Conservation (phyloP, 345 rosid species). For the Sonneratia caseolaris region DNA sequence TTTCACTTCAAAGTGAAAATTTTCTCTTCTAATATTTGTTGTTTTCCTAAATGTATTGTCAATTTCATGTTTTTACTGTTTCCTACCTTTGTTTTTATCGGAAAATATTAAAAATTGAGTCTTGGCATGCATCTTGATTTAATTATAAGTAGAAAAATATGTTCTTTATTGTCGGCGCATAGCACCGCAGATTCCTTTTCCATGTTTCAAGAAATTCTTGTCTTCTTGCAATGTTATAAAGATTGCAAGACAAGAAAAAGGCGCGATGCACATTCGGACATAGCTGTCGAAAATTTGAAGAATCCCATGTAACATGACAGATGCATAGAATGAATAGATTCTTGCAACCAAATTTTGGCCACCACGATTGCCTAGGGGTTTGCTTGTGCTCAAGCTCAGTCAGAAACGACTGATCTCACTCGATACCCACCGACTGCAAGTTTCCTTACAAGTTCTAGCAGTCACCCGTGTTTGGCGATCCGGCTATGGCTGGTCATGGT, state of each 20-base stretch:
- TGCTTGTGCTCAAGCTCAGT: neutral
- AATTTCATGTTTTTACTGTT: too few relatives aligned
- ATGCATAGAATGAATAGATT: neutral
- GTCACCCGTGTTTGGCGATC: neutral
- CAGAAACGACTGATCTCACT: too few relatives aligned
- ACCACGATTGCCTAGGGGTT: neutral
- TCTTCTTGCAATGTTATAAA: neutral
- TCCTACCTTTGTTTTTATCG: too few relatives aligned
- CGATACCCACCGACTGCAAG: neutral
- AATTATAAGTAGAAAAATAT: too few relatives aligned
- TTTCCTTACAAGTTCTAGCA: neutral
- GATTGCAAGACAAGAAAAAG: neutral
- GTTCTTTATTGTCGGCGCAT: too few relatives aligned
- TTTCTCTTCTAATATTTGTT: neutral
- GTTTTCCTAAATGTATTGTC: too few relatives aligned
- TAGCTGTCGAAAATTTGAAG: neutral
- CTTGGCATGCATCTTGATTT: too few relatives aligned
- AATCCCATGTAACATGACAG: neutral
- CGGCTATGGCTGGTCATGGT: neutral
- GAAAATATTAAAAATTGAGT: too few relatives aligned
- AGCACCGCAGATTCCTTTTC: neutral
- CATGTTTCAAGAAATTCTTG: neutral
- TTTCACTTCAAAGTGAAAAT: too few relatives aligned
- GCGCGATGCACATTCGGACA: neutral
- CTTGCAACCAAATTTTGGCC: neutral